These are phyloP conservation scores for Schwanniomyces occidentalis DNA, from an alignment of 805 yeast genomes.

Conservation along the genomic window DNA sequence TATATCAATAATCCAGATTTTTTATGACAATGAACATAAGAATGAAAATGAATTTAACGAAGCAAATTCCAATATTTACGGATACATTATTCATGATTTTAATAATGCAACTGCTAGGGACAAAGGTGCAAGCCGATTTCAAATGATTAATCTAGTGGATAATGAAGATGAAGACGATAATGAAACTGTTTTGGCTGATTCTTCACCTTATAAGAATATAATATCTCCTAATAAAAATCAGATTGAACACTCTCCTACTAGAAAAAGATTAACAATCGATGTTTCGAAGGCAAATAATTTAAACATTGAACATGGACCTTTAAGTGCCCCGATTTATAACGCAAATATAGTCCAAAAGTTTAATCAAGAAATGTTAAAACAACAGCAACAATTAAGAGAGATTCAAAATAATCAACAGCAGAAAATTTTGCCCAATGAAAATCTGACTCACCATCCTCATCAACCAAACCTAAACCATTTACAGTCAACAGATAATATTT, in stretches of 20 bases:
- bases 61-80: conserved; percentile 14
- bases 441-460: not conserved
- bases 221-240: conserved; percentile 18
- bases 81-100: conserved; percentile 28
- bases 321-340: conserved; percentile 37
- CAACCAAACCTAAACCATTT: conserved; percentile 7
- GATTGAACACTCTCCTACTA: no score
- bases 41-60: conserved; percentile 7
- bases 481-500: conserved; percentile 17
- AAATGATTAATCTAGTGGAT: conserved; percentile 10
- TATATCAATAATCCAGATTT: conserved; percentile 30
- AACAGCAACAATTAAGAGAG: conserved; percentile 7
- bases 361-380: conserved; percentile 14
- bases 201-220: conserved; percentile 32
- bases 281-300: conserved; percentile 12
- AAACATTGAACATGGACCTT: conserved; percentile 23
- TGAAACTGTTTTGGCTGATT: conserved; percentile 41
- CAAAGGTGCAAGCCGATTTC: conserved; percentile 9
- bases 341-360: conserved; percentile 24
- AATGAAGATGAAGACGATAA: conserved; percentile 32
- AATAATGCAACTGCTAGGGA: conserved; percentile 6
- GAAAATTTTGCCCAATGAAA: not conserved
- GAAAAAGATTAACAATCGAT: conserved; percentile 17
- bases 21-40: conserved; percentile 22
- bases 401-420: conserved; percentile 6